Conservation (phyloP, 1,139 yeast species). For the Eremothecium cymbalariae region DNA sequence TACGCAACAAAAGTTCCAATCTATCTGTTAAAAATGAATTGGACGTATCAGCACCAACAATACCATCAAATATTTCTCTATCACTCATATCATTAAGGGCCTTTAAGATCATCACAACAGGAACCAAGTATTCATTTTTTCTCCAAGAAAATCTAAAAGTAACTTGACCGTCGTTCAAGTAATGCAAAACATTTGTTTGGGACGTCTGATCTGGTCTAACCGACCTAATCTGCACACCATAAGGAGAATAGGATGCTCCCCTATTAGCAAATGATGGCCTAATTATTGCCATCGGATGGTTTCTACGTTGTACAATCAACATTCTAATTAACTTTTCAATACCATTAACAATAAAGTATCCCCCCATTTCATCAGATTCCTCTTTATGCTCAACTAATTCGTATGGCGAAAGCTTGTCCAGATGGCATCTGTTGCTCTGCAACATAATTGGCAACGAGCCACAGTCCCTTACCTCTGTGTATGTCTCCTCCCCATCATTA, state of each 20-base stretch:
- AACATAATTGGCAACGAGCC: conserved; percentile 92
- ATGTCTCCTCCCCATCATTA: conserved; percentile 73
- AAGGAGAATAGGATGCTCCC: conserved; percentile 83
- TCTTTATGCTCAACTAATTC: conserved; percentile 74
- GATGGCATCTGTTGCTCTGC: conserved; percentile 81
- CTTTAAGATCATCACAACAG: conserved; percentile 85
- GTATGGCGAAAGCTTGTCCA: conserved; percentile 72
- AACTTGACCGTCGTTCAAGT: conserved; percentile 90
- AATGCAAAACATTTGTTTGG: conserved; percentile 92
- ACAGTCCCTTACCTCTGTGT: conserved; percentile 75
- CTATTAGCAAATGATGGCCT: conserved; percentile 93
- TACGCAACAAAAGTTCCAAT: conserved; percentile 81
- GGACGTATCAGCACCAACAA: conserved; percentile 77
- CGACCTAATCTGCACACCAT: conserved; percentile 87
- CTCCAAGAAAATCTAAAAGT: conserved; percentile 96
- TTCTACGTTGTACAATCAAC: conserved; percentile 96
- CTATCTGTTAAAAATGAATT: conserved; percentile 97
- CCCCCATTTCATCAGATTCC: conserved; percentile 94
- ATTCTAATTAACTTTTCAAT: conserved; percentile 92
- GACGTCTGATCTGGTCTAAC: conserved; percentile 97
- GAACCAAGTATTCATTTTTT: conserved; percentile 88
- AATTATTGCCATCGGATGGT: conserved; percentile 95
- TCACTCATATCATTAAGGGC: conserved; percentile 88
- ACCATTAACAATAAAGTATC: conserved; percentile 93
- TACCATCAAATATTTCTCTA: conserved; percentile 91